Evolutionary conservation across 305 asterid genomes (phyloP).

Genomic region (Plantago lanceolata): DNA sequence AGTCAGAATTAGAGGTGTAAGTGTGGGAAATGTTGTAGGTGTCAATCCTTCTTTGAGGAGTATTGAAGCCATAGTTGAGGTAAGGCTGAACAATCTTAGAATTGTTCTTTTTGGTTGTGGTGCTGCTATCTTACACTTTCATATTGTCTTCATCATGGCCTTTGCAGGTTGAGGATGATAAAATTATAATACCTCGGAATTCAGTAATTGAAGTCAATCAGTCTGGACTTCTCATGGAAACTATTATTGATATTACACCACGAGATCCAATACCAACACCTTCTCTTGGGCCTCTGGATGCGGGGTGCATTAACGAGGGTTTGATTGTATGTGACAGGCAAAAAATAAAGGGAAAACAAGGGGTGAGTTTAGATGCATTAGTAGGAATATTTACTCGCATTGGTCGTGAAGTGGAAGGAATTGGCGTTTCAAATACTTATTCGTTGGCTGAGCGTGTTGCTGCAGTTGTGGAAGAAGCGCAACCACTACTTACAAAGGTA

Average conservation of each 20-base stretch:
- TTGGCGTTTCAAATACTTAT: slow-evolving; percentile 69
- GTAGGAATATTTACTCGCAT: slow-evolving; percentile 95
- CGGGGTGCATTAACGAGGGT: slow-evolving; percentile 69
- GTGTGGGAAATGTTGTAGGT: slow-evolving; percentile 80
- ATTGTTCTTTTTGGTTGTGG: slow-evolving; percentile 14
- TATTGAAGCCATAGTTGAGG: slow-evolving; percentile 88
- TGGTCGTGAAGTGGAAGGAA: slow-evolving; percentile 85
- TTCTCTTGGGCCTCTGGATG: slow-evolving; percentile 73
- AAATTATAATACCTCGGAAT: slow-evolving; percentile 71
- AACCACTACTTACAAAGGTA: slow-evolving; percentile 81
- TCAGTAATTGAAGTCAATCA: slow-evolving; percentile 92
- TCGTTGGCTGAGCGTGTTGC: slow-evolving; percentile 72
- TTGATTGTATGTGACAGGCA: slow-evolving; percentile 82
- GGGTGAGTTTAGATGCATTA: slow-evolving; percentile 92
- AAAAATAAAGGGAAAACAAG: slow-evolving; percentile 75
- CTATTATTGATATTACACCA: slow-evolving; percentile 89
- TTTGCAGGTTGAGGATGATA: slow-evolving; percentile 85
- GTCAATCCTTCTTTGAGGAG: slow-evolving; percentile 78
- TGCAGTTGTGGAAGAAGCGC: slow-evolving; percentile 71
- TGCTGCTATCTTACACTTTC: slow-evolving; percentile 19
- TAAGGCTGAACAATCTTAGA: slow-evolving; percentile 26
- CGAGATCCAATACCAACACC: slow-evolving; percentile 75
- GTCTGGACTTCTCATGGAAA: slow-evolving; percentile 98
- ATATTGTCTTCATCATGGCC: slow-evolving; percentile 24
- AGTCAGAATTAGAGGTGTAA: slow-evolving; percentile 88